These are phyloP conservation scores for Jaenimonas drosophilae DNA, from an alignment of 208 protist genomes.

Conservation along the genomic window DNA sequence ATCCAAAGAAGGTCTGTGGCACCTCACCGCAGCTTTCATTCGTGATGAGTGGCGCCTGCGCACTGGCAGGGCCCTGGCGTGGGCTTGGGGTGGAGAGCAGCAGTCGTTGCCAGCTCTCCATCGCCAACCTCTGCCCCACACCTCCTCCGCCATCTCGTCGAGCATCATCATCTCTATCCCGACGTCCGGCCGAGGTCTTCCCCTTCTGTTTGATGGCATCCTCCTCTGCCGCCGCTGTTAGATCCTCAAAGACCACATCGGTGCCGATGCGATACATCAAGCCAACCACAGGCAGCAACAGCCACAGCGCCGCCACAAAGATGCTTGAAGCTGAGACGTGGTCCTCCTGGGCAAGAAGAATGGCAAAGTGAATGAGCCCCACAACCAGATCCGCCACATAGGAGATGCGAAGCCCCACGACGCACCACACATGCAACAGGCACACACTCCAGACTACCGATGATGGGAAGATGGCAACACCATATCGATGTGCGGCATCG, in stretches of 20 bases:
- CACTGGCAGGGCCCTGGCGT: too few relatives aligned
- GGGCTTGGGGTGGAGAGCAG: neutral
- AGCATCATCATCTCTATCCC: neutral
- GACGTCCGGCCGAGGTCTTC: neutral
- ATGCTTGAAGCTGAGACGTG: constrained; percentile 22
- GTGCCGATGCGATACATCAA: constrained; percentile 4
- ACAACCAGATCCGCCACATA: constrained; percentile 27
- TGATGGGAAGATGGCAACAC: constrained; percentile 19
- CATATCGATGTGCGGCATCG: constrained; percentile 6
- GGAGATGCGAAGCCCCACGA: constrained; percentile 34
- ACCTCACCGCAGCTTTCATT: too few relatives aligned
- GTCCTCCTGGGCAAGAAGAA: constrained; percentile 39
- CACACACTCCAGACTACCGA: constrained; percentile 51
- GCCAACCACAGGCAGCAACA: constrained; percentile 34
- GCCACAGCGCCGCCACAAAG: constrained; percentile 39
- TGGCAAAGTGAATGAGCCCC: constrained; percentile 48
- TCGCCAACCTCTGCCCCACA: too few relatives aligned
- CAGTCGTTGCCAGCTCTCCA: neutral
- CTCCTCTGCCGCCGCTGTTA: too few relatives aligned
- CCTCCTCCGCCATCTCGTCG: too few relatives aligned
- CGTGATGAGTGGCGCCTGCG: too few relatives aligned
- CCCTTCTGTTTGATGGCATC: neutral
- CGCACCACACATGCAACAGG: constrained; percentile 60
- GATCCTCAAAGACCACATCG: too few relatives aligned
- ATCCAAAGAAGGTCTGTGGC: too few relatives aligned